Percentiles rank a stretch among this genome's conserved stretches.
These are phyloP conservation scores for Xylaria sp. DNA, from an alignment of 2,329 filamentous ascomycete species.

Conservation along the genomic window DNA sequence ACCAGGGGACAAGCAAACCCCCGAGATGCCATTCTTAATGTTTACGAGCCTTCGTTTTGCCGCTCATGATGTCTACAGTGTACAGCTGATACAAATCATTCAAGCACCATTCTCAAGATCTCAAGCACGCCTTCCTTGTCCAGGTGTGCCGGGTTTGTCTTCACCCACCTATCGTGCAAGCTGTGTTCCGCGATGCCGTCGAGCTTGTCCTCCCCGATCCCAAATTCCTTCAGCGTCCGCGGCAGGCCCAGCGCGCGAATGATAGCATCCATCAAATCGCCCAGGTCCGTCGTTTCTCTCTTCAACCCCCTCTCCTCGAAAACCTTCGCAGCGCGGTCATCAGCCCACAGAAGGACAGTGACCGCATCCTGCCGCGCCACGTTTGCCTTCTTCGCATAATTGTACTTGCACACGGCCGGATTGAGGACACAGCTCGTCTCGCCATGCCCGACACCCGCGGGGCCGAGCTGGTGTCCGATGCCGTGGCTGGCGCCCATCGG, in stretches of 20 bases:
- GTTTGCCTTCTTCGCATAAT: conserved; percentile 55
- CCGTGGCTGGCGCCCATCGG: conserved; percentile 60
- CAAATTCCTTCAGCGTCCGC: conserved; percentile 61
- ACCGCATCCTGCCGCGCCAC: conserved; percentile 55
- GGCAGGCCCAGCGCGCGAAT: conserved; percentile 64
- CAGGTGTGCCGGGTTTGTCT: conserved; percentile 62
- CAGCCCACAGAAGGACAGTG: conserved; percentile 55
- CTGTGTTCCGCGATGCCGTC: conserved; percentile 60
- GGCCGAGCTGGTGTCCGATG: conserved; percentile 64
- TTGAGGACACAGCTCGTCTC: conserved; percentile 67
- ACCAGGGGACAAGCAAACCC: conserved; percentile 1
- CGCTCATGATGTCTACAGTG: conserved; percentile 2
- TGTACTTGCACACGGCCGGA: conserved; percentile 67
- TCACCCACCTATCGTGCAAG: conserved; percentile 61
- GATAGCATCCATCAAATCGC: conserved; percentile 62
- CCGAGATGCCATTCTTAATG: conserved; percentile 24
- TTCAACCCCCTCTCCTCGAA: conserved; percentile 47
- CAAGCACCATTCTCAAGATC: conserved; percentile 54
- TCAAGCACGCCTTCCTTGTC: conserved; percentile 61
- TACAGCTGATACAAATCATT: conserved; percentile 29
- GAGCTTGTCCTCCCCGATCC: conserved; percentile 59
- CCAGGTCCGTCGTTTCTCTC: conserved; percentile 54
- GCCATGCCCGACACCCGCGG: conserved; percentile 67
- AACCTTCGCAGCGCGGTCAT: conserved; percentile 45
- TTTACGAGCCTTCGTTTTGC: conserved; percentile 4